Evolutionary conservation across 2,329 filamentous ascomycete genomes (phyloP).

Genomic region (Claviceps arundinis): DNA sequence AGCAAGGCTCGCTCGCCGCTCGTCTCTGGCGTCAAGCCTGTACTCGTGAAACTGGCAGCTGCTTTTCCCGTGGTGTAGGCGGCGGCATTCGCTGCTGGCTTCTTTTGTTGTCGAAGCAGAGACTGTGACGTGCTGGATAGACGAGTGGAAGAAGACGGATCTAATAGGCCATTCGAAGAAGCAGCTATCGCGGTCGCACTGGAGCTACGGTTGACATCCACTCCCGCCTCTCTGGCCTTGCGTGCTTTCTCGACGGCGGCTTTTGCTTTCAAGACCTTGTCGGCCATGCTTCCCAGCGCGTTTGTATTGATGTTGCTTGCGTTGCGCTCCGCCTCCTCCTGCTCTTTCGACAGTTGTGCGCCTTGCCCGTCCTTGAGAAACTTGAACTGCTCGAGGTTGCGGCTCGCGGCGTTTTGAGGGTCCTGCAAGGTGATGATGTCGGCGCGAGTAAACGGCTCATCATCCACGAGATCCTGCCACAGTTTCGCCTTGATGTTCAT

Average conservation of each 20-base stretch:
- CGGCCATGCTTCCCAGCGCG: constrained; percentile 62
- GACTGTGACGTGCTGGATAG: constrained; percentile 14
- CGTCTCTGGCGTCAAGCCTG: constrained; percentile 83
- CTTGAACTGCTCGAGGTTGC: constrained; percentile 80
- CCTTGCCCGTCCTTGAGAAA: constrained; percentile 72
- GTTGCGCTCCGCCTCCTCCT: constrained; percentile 52
- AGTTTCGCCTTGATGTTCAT: constrained; percentile 96
- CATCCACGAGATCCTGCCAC: constrained; percentile 82
- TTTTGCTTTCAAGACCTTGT: constrained; percentile 82
- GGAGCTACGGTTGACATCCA: constrained; percentile 41
- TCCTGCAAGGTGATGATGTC: constrained; percentile 96
- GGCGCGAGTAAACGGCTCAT: constrained; percentile 71
- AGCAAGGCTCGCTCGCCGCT: constrained; percentile 75
- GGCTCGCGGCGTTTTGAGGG: constrained; percentile 72
- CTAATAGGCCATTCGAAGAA: constrained; percentile 12
- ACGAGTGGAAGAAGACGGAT: neutral
- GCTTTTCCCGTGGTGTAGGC: constrained; percentile 81
- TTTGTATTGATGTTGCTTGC: constrained; percentile 62
- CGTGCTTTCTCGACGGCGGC: constrained; percentile 87
- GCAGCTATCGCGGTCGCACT: constrained; percentile 29
- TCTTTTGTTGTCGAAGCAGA: constrained; percentile 42
- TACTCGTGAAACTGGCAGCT: constrained; percentile 90
- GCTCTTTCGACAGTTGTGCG: constrained; percentile 52
- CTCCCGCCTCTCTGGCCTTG: constrained; percentile 51
- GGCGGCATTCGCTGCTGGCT: constrained; percentile 69